Conservation (phyloP, 148 eudicot species). For the Camellia granthamiana region DNA sequence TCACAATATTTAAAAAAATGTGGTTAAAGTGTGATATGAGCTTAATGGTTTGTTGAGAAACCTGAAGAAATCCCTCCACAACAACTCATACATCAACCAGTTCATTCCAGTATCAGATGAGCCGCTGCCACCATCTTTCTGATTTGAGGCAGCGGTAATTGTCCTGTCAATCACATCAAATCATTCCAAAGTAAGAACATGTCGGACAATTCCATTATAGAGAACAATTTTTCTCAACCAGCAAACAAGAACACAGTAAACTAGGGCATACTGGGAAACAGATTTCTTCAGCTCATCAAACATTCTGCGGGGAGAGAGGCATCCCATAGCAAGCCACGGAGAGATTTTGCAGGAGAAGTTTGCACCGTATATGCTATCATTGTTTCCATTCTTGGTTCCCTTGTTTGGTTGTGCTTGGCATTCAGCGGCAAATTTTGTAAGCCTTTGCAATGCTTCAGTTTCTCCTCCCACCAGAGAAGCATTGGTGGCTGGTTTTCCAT, state of each 20-base stretch:
- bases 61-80: constrained; percentile 99
- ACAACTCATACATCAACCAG: constrained; percentile 87
- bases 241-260: neutral
- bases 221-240: neutral
- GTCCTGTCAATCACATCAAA: constrained; percentile 43
- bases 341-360: constrained; percentile 94
- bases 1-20: neutral
- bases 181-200: neutral
- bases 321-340: constrained; percentile 94
- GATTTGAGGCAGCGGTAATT: constrained; percentile 60
- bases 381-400: constrained; percentile 46
- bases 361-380: constrained; percentile 70
- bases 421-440: constrained; percentile 75
- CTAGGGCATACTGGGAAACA: constrained; percentile 47
- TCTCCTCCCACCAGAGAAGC: constrained; percentile 88
- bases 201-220: neutral
- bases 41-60: constrained; percentile 19
- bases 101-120: constrained; percentile 55
- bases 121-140: constrained; percentile 62
- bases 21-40: neutral
- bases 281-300: constrained; percentile 85
- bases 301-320: constrained; percentile 87
- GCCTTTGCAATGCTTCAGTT: constrained; percentile 85
- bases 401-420: constrained; percentile 76
- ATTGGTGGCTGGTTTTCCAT: constrained; percentile 65